A percentile compares a stretch with the other conserved stretches of the same genome.
phyloP scores from a whole-genome alignment of 2,329 filamentous ascomycete species.

The Aspergillus quadrilineatus region DNA sequence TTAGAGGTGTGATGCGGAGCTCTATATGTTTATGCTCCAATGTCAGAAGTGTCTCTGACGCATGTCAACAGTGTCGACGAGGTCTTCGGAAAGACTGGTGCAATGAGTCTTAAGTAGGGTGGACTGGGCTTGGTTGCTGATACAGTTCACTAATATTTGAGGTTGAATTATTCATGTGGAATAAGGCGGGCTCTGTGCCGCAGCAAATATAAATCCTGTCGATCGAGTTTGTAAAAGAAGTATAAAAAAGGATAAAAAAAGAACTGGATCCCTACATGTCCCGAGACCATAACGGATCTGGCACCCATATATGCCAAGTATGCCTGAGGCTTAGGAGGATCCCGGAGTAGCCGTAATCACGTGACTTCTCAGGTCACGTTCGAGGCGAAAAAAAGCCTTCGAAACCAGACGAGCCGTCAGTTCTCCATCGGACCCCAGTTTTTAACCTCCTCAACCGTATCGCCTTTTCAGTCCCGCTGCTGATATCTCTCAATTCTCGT shows the following conservation, averaged over 20 bases:
- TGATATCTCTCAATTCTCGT: not conserved
- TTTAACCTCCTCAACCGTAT: constrained; percentile 10
- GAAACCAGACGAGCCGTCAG: constrained; percentile 18
- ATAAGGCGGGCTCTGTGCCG: not conserved
- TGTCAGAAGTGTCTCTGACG: not conserved
- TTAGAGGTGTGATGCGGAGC: not conserved
- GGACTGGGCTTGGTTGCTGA: not conserved
- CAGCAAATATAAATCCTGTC: not conserved
- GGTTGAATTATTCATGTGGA: not conserved
- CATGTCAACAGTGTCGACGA: not conserved
- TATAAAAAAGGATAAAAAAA: not conserved
- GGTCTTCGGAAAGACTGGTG: not conserved
- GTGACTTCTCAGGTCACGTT: constrained; percentile 24
- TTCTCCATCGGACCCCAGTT: constrained; percentile 20
- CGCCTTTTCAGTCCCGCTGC: constrained; percentile 1
- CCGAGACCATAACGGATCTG: constrained; percentile 1
- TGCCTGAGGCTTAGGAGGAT: constrained; percentile 18
- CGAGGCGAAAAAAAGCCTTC: constrained; percentile 24
- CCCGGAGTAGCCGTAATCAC: constrained; percentile 17
- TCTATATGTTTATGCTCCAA: not conserved
- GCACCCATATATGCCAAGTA: not conserved
- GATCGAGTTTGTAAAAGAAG: not conserved
- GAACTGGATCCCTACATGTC: constrained; percentile 5
- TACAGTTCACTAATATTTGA: not conserved
- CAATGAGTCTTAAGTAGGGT: not conserved